These are phyloP conservation scores for Sporothrix mexicana DNA, from an alignment of 2,329 filamentous ascomycete species.

Conservation along the genomic window DNA sequence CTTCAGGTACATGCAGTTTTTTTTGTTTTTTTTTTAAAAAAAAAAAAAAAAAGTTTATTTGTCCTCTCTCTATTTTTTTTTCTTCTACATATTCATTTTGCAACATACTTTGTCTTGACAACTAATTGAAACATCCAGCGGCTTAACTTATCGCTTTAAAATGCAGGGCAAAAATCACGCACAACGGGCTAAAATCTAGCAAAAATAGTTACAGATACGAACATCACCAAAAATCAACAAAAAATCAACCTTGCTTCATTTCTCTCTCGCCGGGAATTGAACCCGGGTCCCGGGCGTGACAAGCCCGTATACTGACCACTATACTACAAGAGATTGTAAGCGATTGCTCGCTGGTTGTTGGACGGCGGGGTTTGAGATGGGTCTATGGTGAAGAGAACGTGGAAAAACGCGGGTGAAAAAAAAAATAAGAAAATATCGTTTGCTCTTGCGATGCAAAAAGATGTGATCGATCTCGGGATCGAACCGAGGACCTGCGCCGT, in stretches of 20 bases:
- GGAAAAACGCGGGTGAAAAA: not conserved
- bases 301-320: constrained; percentile 24
- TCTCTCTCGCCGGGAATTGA: constrained; percentile 17
- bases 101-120: no score
- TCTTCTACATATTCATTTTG: no score
- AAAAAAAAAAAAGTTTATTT: no score
- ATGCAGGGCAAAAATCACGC: no score
- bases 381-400: not conserved
- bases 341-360: no score
- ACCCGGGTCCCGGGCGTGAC: constrained; percentile 22
- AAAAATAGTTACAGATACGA: not conserved
- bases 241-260: not conserved
- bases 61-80: no score
- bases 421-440: not conserved
- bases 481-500: constrained; percentile 26
- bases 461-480: constrained; percentile 25
- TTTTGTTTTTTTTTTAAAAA: no score
- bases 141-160: no score
- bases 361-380: not conserved
- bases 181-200: not conserved
- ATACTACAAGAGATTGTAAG: constrained; percentile 22
- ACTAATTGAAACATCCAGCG: no score
- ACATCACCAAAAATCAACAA: not conserved
- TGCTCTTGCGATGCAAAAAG: not conserved
- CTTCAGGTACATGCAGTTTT: no score